phyloP scores from a whole-genome alignment of 208 protist genomes.

The Wallacemonas sp. region DNA sequence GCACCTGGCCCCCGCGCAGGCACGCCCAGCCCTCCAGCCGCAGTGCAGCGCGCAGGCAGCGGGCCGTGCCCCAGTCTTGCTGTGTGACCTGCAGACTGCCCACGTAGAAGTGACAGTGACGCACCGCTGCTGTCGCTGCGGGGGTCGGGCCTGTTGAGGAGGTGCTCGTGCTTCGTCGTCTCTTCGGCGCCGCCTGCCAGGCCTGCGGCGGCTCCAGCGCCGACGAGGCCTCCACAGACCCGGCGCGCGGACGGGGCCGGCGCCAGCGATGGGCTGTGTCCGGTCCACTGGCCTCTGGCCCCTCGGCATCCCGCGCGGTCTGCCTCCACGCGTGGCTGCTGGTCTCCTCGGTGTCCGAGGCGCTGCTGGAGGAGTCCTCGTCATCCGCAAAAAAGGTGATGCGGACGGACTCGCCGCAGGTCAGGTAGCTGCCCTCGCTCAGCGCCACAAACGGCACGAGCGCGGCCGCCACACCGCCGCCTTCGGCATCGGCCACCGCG shows the following conservation, averaged over 20 bases:
- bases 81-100: constrained; percentile 5
- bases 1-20: constrained; percentile 16
- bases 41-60: background rate
- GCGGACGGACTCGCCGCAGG: constrained; percentile 43
- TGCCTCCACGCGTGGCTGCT: too few species aligned
- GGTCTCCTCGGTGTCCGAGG: constrained; percentile 11
- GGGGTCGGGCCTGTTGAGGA: background rate
- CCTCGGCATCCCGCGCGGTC: too few species aligned
- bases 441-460: constrained; percentile 73
- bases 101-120: background rate
- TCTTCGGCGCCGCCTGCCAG: background rate
- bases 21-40: constrained; percentile 21
- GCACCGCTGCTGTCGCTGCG: background rate
- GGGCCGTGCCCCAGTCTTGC: constrained; percentile 1
- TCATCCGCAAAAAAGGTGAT: constrained; percentile 38
- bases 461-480: constrained; percentile 38
- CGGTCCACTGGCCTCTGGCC: too few species aligned
- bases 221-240: background rate
- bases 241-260: too few species aligned
- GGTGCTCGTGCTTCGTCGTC: background rate
- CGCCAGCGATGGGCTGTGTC: too few species aligned
- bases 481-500: constrained; percentile 22
- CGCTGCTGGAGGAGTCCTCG: background rate
- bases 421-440: constrained; percentile 77
- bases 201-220: background rate